Percentiles rank a stretch among this genome's conserved stretches.
Evolutionary conservation across 345 rosid species (phyloP).

Genomic region (Anastatica hierochuntica): DNA sequence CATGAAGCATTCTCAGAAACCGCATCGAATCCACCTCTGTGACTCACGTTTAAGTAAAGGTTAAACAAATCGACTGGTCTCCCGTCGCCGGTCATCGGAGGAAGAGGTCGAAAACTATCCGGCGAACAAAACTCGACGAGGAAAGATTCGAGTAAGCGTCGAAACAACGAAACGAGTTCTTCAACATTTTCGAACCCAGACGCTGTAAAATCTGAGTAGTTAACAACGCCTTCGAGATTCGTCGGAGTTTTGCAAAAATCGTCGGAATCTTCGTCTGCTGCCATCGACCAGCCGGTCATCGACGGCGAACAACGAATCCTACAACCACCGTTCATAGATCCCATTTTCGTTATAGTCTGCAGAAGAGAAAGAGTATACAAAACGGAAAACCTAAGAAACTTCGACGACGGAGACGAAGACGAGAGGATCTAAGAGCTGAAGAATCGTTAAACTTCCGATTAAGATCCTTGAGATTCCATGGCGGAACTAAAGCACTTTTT

Average conservation of each 20-base stretch:
- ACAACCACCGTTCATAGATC: conserved; percentile 23
- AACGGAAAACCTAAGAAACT: conserved; percentile 4
- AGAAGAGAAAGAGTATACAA: too few relatives aligned
- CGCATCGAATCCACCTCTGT: conserved; percentile 36
- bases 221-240: conserved; percentile 9
- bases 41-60: conserved; percentile 38
- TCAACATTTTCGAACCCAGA: conserved; percentile 6
- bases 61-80: conserved; percentile 39
- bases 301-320: conserved; percentile 28
- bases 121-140: conserved; percentile 20
- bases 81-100: conserved; percentile 54
- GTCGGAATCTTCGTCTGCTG: conserved; percentile 20
- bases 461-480: conserved; percentile 6
- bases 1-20: conserved; percentile 38
- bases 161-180: conserved; percentile 22
- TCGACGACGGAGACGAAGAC: neutral
- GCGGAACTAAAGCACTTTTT: conserved; percentile 11
- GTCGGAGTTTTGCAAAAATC: conserved; percentile 24
- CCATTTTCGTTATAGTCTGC: conserved; percentile 7
- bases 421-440: neutral
- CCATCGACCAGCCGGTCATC: conserved; percentile 45
- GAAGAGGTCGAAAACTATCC: conserved; percentile 23
- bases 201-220: neutral
- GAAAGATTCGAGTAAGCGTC: conserved; percentile 22
- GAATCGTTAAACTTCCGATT: neutral